phyloP scores from a whole-genome alignment of 2,329 filamentous ascomycete species.

The Rhynchosporium agropyri region DNA sequence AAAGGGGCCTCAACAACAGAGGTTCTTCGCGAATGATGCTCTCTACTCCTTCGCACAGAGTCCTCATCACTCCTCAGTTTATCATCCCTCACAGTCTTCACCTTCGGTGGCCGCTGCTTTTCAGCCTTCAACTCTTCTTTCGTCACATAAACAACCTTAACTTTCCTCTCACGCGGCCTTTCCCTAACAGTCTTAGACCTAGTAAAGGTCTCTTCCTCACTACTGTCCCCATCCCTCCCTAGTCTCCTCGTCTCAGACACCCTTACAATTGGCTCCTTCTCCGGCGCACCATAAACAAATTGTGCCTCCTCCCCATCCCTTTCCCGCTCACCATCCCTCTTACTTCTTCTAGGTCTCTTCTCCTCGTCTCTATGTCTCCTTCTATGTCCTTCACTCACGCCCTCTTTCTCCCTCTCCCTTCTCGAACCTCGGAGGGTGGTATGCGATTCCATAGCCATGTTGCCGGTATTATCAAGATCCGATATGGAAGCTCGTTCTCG shows the following conservation, averaged over 20 bases:
- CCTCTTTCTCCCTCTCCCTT: background rate
- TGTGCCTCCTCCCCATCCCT: slow-evolving; percentile 26
- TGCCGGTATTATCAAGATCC: slow-evolving; percentile 25
- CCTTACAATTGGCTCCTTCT: slow-evolving; percentile 20
- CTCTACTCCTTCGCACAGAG: slow-evolving; percentile 29
- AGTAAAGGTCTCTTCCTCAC: slow-evolving; percentile 13
- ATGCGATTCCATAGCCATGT: slow-evolving; percentile 38
- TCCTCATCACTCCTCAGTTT: slow-evolving; percentile 23
- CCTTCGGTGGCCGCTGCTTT: slow-evolving; percentile 28
- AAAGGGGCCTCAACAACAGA: slow-evolving; percentile 26
- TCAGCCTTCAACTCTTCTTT: slow-evolving; percentile 29
- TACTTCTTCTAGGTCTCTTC: slow-evolving; percentile 30
- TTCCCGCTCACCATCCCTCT: slow-evolving; percentile 28
- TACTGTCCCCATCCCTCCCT: slow-evolving; percentile 30
- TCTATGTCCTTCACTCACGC: slow-evolving; percentile 30
- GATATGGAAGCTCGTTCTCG: slow-evolving; percentile 7
- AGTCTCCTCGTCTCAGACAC: slow-evolving; percentile 32
- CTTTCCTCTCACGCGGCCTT: slow-evolving; percentile 34
- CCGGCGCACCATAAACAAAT: slow-evolving; percentile 34
- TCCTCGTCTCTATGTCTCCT: slow-evolving; percentile 32
- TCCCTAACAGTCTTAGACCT: slow-evolving; percentile 24
- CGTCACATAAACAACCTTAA: slow-evolving; percentile 35
- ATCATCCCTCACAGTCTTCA: slow-evolving; percentile 20
- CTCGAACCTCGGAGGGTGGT: slow-evolving; percentile 31
- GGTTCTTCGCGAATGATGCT: slow-evolving; percentile 31